These are phyloP conservation scores for Passiflora organensis DNA, from an alignment of 345 rosid species.

Conservation along the genomic window DNA sequence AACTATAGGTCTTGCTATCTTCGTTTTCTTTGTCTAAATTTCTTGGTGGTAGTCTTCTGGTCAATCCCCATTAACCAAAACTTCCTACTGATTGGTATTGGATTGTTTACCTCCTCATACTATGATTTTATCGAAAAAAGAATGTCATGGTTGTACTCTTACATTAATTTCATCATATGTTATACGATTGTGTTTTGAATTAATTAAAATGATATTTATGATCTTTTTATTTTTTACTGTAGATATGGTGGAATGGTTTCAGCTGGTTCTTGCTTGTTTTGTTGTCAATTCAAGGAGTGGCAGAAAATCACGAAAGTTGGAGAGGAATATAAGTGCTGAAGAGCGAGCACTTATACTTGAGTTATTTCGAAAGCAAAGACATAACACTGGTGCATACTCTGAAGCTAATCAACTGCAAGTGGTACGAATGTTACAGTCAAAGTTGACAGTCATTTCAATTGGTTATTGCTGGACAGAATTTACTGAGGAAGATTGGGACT, in stretches of 20 bases:
- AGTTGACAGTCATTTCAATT: slow-evolving; percentile 59
- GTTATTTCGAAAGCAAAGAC: slow-evolving; percentile 77
- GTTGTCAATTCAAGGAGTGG: slow-evolving; percentile 41
- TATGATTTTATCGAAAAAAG: not conserved
- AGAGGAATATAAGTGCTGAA: slow-evolving; percentile 44
- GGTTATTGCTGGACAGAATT: slow-evolving; percentile 84
- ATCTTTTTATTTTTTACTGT: not conserved
- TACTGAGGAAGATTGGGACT: slow-evolving; percentile 80
- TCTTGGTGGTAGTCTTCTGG: too few relatives aligned
- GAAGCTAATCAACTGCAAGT: slow-evolving; percentile 43
- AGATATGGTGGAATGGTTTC: slow-evolving; percentile 91
- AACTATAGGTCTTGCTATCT: too few relatives aligned
- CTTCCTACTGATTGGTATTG: not conserved
- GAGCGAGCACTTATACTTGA: slow-evolving; percentile 64
- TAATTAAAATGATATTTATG: not conserved
- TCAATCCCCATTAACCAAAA: too few relatives aligned
- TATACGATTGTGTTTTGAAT: not conserved
- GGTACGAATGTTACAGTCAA: slow-evolving; percentile 54
- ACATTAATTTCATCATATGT: not conserved
- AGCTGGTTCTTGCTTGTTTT: slow-evolving; percentile 76
- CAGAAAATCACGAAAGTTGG: slow-evolving; percentile 46
- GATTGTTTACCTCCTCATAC: not conserved
- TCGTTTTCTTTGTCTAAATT: too few relatives aligned
- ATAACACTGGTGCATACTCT: slow-evolving; percentile 29
- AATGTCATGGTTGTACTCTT: not conserved